Evolutionary conservation across 352 stramenopile species (phyloP), one percentile per base, ranked within the genome.

Genomic region (Phytophthora multivora): DNA sequence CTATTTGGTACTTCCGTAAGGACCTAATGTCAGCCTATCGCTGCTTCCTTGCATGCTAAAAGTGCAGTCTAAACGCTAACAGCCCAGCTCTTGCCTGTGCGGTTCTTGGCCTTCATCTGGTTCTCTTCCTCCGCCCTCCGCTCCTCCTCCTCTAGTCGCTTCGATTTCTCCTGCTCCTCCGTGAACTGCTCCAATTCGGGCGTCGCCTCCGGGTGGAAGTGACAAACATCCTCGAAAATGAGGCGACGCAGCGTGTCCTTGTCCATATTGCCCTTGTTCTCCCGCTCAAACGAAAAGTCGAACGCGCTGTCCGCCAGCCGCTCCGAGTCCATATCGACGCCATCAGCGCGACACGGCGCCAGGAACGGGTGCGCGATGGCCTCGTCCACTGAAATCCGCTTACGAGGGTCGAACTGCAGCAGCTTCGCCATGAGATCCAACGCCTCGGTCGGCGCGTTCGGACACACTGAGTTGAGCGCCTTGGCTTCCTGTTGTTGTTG

Each of bases 401-500:
- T 87, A 18, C 75, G 71, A 5, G 95, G 95, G 60, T 98, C 90
- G 58, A 98, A 98, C 48, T 76, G 66, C 12, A 98, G 71, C 71
- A 98, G 75, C 28, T 78, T 75, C 21, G 79, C 47, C 61, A 98
- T 83, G 6, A 98, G 69, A 43, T 98, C 90, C 18, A 97, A 41
- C 9, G 84, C 86, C 4, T 89, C 75, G 0, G 72, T 46, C 1
- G 78, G 83, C 0, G 86, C 86, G 21, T 57, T 75, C 8, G 83
- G 80, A 61, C 81, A 91, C 11, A 93, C 66, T 0, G 41, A 72
- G 19, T 64, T 45, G 1, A 93, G 59, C 4, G 58, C 35, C 58
- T 92, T 89, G 40, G 55, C 46, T 1, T 84, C 71, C 15, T 93
- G 77, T 4, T 81, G 72, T 19, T 87, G 80, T 51, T 95, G 83